Conservation (phyloP, 331 rosid species). For the Acacia concinna region DNA sequence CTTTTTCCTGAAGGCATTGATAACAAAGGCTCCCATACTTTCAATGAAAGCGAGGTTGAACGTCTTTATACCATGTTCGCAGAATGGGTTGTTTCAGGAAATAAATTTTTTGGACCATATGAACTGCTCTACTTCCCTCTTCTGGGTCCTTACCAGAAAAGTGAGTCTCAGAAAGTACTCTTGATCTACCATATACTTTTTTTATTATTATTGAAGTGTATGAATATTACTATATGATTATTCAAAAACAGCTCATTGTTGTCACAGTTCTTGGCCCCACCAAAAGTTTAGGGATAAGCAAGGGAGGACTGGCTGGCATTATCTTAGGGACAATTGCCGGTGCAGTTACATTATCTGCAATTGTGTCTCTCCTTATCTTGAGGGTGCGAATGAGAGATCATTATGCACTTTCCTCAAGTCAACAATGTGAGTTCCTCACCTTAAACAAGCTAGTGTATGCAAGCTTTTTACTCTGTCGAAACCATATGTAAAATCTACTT, state of each 20-base stretch:
- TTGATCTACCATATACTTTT: conserved; percentile 11
- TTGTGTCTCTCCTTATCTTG: conserved; percentile 59
- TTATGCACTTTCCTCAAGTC: conserved; percentile 45
- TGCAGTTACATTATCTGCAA: conserved; percentile 61
- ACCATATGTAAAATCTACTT: conserved; percentile 18
- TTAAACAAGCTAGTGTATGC: conserved; percentile 9
- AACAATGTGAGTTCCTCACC: conserved; percentile 64
- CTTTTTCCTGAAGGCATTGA: conserved; percentile 57
- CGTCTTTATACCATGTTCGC: conserved; percentile 57
- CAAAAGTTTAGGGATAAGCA: conserved; percentile 54
- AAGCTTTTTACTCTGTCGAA: not conserved
- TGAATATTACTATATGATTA: conserved; percentile 8
- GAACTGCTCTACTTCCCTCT: conserved; percentile 57
- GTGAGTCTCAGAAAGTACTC: conserved; percentile 52
- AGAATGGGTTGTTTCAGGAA: conserved; percentile 60
- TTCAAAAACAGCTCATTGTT: conserved; percentile 33
- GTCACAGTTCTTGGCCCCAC: conserved; percentile 40
- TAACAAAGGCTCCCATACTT: conserved; percentile 20
- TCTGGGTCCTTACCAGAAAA: conserved; percentile 43
- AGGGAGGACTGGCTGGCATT: conserved; percentile 76
- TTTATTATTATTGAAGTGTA: conserved; percentile 17
- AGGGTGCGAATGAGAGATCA: conserved; percentile 43
- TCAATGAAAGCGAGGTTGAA: conserved; percentile 59
- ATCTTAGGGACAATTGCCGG: conserved; percentile 70
- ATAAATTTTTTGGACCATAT: conserved; percentile 72